These are phyloP conservation scores for Drechslerella dactyloides DNA, from an alignment of 2,329 filamentous ascomycete species.

Conservation along the genomic window DNA sequence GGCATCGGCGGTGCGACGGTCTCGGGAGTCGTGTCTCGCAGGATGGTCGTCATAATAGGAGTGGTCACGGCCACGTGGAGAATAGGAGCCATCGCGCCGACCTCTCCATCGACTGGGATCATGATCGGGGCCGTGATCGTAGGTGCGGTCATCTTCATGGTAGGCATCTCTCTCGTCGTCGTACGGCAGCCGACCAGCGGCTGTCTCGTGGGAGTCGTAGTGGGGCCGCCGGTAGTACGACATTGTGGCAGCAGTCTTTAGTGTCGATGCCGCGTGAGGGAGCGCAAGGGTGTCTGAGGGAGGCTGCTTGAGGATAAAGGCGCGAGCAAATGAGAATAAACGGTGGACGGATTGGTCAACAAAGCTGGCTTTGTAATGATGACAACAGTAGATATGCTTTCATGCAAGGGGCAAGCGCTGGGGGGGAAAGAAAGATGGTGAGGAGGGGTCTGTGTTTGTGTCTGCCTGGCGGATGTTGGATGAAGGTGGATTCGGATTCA, in stretches of 20 bases:
- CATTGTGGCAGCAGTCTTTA: slow-evolving; percentile 14
- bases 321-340: no score
- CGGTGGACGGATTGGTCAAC: no score
- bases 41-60: slow-evolving; percentile 25
- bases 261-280: background rate
- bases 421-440: no score
- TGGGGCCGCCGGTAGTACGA: slow-evolving; percentile 36
- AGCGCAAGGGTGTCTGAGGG: background rate
- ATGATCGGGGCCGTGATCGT: slow-evolving; percentile 33
- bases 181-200: slow-evolving; percentile 28
- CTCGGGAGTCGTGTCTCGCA: slow-evolving; percentile 25
- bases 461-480: no score
- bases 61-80: slow-evolving; percentile 36
- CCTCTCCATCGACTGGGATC: slow-evolving; percentile 32
- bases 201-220: slow-evolving; percentile 26
- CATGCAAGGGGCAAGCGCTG: no score
- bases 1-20: slow-evolving; percentile 5
- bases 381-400: no score
- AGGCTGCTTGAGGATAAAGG: background rate
- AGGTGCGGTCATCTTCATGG: slow-evolving; percentile 26
- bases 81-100: slow-evolving; percentile 34
- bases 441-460: no score
- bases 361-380: no score
- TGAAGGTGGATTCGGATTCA: no score
- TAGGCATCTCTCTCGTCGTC: slow-evolving; percentile 44